Evolutionary conservation across 2,329 filamentous ascomycete species (phyloP).

Genomic region (Talaromyces atroroseus): DNA sequence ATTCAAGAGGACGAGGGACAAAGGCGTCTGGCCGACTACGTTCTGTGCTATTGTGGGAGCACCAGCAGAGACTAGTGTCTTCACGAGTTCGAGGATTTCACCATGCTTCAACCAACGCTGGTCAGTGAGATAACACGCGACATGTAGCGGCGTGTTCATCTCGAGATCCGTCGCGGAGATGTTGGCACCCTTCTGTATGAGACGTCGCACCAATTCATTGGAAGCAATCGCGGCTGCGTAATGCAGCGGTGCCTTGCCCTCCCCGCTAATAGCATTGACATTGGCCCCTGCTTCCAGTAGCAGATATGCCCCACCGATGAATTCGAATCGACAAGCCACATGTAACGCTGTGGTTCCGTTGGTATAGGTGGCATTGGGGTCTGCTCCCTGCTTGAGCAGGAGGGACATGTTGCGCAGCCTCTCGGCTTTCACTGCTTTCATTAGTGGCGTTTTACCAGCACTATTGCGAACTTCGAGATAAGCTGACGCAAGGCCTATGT

Average conservation of each 20-base stretch:
- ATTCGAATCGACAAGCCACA: not conserved
- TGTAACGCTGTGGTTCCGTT: not conserved
- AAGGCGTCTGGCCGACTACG: not conserved
- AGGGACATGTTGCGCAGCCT: not conserved
- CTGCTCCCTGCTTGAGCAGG: slow-evolving; percentile 2
- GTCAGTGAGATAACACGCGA: not conserved
- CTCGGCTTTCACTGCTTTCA: not conserved
- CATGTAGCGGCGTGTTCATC: not conserved
- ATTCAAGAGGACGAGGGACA: not conserved
- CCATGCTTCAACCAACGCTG: not conserved
- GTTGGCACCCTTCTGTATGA: slow-evolving; percentile 1
- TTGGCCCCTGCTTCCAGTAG: slow-evolving; percentile 4
- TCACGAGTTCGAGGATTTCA: not conserved
- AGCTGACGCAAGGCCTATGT: not conserved
- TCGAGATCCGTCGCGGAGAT: not conserved
- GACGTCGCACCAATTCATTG: not conserved
- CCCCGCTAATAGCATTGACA: not conserved
- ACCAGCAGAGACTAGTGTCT: not conserved
- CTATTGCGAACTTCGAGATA: not conserved
- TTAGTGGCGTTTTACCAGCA: not conserved
- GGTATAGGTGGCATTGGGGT: not conserved
- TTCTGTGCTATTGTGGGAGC: not conserved
- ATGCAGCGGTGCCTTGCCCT: not conserved
- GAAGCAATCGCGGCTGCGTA: not conserved
- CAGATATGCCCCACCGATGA: not conserved